A percentile compares a stretch with the other conserved stretches of the same genome.
Evolutionary conservation across 306 rosid species (phyloP).

Genomic region (Acacia acuminata): DNA sequence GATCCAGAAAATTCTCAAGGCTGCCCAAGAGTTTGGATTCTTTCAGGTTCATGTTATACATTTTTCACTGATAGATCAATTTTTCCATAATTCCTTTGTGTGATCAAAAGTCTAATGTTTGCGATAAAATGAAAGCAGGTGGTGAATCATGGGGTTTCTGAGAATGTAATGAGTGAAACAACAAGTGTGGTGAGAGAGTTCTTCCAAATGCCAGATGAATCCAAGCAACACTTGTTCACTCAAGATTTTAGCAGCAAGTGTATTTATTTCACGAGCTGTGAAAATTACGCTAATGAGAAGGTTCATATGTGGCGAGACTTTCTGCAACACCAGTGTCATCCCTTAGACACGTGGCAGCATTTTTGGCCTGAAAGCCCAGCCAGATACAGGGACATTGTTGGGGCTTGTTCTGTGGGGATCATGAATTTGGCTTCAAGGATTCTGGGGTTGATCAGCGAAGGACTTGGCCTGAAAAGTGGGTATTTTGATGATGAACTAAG

Average conservation of each 20-base stretch:
- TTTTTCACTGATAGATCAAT: background rate
- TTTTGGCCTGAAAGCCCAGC: conserved; percentile 17
- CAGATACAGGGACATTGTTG: conserved; percentile 2
- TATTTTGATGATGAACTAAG: background rate
- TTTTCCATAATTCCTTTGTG: background rate
- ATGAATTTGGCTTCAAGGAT: conserved; percentile 4
- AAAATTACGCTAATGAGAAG: background rate
- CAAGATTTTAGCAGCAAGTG: conserved; percentile 27
- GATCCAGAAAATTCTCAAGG: conserved; percentile 31
- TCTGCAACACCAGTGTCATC: conserved; percentile 13
- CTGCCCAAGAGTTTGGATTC: conserved; percentile 32
- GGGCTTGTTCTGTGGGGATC: conserved; percentile 11
- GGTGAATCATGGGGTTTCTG: conserved; percentile 27
- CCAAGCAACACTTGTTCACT: conserved; percentile 27
- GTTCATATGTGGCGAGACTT: conserved; percentile 24
- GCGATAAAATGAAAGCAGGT: background rate
- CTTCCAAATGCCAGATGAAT: conserved; percentile 28
- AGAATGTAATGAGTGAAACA: conserved; percentile 10
- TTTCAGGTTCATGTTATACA: background rate
- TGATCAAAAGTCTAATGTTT: background rate
- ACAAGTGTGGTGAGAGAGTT: conserved; percentile 31
- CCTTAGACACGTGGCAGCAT: conserved; percentile 12
- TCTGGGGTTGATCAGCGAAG: conserved; percentile 23
- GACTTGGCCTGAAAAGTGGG: background rate
- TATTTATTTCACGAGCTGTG: conserved; percentile 26